Evolutionary conservation across 163 green algal genomes (phyloP).

Genomic region (Volvox carteri): DNA sequence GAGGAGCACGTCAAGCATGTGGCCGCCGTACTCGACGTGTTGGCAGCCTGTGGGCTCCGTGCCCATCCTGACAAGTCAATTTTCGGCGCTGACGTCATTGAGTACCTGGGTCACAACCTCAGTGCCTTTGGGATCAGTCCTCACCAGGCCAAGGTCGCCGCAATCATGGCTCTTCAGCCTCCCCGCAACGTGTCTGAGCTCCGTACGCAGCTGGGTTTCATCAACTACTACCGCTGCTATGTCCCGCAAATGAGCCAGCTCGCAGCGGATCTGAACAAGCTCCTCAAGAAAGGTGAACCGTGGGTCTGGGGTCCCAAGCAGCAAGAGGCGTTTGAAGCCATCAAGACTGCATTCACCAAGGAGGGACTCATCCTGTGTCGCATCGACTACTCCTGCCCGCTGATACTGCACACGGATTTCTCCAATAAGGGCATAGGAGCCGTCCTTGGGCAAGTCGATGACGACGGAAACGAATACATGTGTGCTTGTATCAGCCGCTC

Average conservation of each 20-base stretch:
- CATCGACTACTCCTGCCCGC: constrained; percentile 26
- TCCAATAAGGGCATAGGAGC: constrained; percentile 44
- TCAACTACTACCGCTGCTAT: constrained; percentile 58
- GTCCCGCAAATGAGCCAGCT: constrained; percentile 15
- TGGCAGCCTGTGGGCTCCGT: background rate
- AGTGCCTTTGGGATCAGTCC: constrained; percentile 8
- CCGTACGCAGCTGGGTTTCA: constrained; percentile 17
- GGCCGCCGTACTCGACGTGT: constrained; percentile 15
- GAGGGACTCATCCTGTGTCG: constrained; percentile 7
- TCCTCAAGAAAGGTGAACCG: constrained; percentile 9
- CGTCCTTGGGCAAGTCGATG: constrained; percentile 50
- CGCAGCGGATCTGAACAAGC: constrained; percentile 18
- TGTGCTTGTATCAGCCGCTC: constrained; percentile 56
- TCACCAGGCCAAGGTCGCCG: constrained; percentile 36
- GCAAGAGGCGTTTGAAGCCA: background rate
- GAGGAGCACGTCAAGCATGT: constrained; percentile 61
- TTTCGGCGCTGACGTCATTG: constrained; percentile 18
- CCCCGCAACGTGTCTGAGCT: constrained; percentile 50
- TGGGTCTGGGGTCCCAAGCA: constrained; percentile 31
- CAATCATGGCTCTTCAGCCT: constrained; percentile 25
- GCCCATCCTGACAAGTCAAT: constrained; percentile 50
- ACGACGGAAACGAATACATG: constrained; percentile 59
- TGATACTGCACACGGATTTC: constrained; percentile 63
- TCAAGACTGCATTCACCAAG: constrained; percentile 31
- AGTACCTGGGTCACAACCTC: constrained; percentile 46